Evolutionary conservation across 371 early-diverging fungal genomes (phyloP), one percentile per base, ranked within the genome.

Genomic region (Phascolomyces articulosus): DNA sequence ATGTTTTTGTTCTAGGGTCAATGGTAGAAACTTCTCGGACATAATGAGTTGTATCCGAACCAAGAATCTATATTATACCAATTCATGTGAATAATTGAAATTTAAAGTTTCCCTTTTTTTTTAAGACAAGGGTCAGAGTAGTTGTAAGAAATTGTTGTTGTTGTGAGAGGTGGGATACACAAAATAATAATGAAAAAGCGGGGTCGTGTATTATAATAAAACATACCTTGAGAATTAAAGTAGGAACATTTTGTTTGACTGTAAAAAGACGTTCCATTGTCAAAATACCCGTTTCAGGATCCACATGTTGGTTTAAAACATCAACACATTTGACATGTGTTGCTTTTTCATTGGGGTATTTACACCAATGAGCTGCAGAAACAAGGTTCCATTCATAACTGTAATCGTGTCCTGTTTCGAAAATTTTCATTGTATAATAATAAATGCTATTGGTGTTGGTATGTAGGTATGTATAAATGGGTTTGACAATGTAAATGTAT

Each of bases 321-420:
- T 97, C 98, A 29, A 96, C 95, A 63, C 92, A 90, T 51, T 92
- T 72, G 55, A 98, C 98, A 66, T 98, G 98, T 59, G 91, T 87
- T 34, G 93, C 88, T 44, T 89, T 83, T 34, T 93, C 94, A 75
- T 98, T 98, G 4, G 98, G 98, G 78, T 98, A 98, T 79, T 98
- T 98, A 72, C 89, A 86, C 95, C 95, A 98, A 76, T 94, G 91
- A 44, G 96, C 98, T 11, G 90, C 84, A 18, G 96, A 95, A 24
- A 97, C 92, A 16, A 91, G 84, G 27, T 76, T 85, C 96, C 96
- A 98, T 62, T 89, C 82, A 81, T 96, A 91, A 63, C 80, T 67
- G 74, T 86, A 87, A 27, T 80, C 83, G 69, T 92, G 89, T 24
- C 85, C 72, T 29, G 86, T 80, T 71, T 91, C 85, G 62, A 93